Evolutionary conservation across 1,139 yeast species (phyloP).

Genomic region (Chernovozyma aurita): DNA sequence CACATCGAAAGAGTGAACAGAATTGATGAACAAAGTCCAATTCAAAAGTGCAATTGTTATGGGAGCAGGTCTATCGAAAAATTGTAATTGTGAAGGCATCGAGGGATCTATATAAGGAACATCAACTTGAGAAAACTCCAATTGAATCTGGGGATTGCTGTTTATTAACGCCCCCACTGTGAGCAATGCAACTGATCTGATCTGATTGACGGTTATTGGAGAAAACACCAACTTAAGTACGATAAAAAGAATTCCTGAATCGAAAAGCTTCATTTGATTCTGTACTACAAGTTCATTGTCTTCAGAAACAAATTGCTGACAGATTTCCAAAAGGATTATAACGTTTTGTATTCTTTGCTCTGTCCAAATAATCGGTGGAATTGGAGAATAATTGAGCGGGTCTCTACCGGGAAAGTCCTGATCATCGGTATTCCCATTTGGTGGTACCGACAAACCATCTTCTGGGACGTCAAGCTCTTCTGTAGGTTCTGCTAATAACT

Average conservation of each 20-base stretch:
- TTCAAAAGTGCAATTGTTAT: constrained; percentile 71
- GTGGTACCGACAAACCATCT: constrained; percentile 13
- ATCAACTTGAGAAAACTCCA: constrained; percentile 71
- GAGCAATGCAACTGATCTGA: constrained; percentile 64
- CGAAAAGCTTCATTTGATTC: constrained; percentile 62
- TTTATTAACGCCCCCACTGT: constrained; percentile 76
- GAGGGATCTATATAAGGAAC: constrained; percentile 90
- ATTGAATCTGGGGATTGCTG: constrained; percentile 60
- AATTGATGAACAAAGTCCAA: constrained; percentile 76
- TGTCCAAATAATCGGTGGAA: constrained; percentile 57
- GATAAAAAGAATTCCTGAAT: constrained; percentile 60
- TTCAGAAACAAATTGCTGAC: constrained; percentile 67
- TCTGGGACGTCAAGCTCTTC: constrained; percentile 21
- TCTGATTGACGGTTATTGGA: constrained; percentile 51
- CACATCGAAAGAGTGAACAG: constrained; percentile 79
- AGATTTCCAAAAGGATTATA: constrained; percentile 63
- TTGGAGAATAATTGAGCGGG: neutral
- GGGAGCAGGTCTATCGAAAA: constrained; percentile 43
- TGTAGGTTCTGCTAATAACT: constrained; percentile 59
- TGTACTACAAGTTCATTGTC: constrained; percentile 61
- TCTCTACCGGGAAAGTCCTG: neutral
- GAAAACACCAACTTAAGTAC: constrained; percentile 70
- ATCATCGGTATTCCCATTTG: constrained; percentile 1
- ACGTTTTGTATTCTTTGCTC: constrained; percentile 69
- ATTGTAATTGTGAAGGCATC: constrained; percentile 47